phyloP scores from a whole-genome alignment of 1,284 basidiomycete genomes.

The Nidula niveotomentosa region DNA sequence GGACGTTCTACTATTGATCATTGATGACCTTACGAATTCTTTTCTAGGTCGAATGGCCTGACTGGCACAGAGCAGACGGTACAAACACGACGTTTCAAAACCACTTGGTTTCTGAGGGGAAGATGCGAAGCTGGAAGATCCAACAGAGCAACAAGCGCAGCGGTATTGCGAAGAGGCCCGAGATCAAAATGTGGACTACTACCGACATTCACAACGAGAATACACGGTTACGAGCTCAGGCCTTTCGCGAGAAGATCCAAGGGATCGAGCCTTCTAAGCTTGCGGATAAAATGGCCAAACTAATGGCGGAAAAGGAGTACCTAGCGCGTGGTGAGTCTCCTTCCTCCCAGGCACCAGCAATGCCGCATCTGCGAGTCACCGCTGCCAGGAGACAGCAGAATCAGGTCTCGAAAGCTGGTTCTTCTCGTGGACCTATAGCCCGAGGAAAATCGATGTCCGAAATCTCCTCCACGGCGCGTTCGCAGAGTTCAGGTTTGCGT shows the following conservation, averaged over 20 bases:
- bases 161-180: constrained; percentile 20
- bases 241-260: constrained; percentile 38
- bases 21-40: background rate
- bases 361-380: background rate
- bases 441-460: no score
- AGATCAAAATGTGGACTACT: constrained; percentile 24
- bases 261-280: no score
- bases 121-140: constrained; percentile 20
- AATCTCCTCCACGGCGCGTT: no score
- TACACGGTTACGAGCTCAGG: constrained; percentile 40
- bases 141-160: constrained; percentile 16
- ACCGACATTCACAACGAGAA: constrained; percentile 38
- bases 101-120: constrained; percentile 8
- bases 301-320: background rate
- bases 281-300: no score
- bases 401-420: background rate
- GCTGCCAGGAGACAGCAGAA: background rate
- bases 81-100: constrained; percentile 34
- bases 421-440: no score
- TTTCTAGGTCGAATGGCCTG: constrained; percentile 27
- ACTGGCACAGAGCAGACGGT: constrained; percentile 31
- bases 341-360: no score
- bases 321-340: no score
- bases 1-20: background rate
- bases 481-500: no score